phyloP scores from a whole-genome alignment of 495 filamentous ascomycete species.

The Podospora bellae-mahoneyi region DNA sequence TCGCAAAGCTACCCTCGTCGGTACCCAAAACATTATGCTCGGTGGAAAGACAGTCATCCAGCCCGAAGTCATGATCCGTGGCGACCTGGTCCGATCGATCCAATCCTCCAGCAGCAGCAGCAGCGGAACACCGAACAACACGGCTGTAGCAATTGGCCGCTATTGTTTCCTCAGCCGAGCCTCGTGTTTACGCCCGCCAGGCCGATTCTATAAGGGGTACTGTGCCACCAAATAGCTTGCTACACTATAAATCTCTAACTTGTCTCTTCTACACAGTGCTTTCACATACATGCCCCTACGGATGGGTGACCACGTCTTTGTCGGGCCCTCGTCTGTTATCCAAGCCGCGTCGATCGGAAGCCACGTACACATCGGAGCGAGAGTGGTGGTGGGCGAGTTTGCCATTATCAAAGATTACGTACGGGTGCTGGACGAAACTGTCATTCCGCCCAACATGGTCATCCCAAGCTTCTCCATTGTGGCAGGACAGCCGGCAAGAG shows the following conservation, averaged over 20 bases:
- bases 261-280: constrained; percentile 31
- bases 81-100: constrained; percentile 69
- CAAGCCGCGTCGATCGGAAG: constrained; percentile 75
- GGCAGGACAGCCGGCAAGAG: constrained; percentile 72
- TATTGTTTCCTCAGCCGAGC: constrained; percentile 80
- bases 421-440: constrained; percentile 73
- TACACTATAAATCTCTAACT: neutral
- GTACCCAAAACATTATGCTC: constrained; percentile 95
- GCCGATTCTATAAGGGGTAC: constrained; percentile 64
- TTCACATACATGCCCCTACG: constrained; percentile 80
- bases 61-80: constrained; percentile 85
- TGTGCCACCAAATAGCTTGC: constrained; percentile 10
- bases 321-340: constrained; percentile 68
- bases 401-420: constrained; percentile 89
- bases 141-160: constrained; percentile 79
- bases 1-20: constrained; percentile 81
- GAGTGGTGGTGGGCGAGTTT: constrained; percentile 74
- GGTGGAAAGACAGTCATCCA: constrained; percentile 93
- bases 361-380: constrained; percentile 77
- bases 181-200: constrained; percentile 72
- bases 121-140: constrained; percentile 45
- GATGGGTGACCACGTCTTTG: constrained; percentile 88
- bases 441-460: constrained; percentile 84
- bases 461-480: constrained; percentile 87
- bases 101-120: constrained; percentile 36